phyloP scores from a whole-genome alignment of 768 basidiomycete genomes.

The Nidularia sp. region DNA sequence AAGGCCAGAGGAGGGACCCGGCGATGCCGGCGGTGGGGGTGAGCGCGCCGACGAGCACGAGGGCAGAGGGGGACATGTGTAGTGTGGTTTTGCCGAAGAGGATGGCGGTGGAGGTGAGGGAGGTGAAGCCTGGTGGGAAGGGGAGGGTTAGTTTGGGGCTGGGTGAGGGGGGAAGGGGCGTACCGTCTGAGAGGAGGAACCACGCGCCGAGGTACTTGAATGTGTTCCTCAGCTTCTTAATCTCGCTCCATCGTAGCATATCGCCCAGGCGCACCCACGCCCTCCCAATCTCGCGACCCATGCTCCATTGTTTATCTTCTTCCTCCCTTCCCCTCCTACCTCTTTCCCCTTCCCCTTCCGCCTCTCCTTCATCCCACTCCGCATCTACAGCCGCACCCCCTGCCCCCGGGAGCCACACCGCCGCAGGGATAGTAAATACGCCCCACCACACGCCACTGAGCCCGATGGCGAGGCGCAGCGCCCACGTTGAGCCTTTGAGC shows the following conservation, averaged over 20 bases:
- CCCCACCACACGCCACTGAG: slow-evolving; percentile 89
- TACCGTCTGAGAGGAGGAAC: slow-evolving; percentile 92
- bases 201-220: slow-evolving; percentile 90
- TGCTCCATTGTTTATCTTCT: slow-evolving; percentile 31
- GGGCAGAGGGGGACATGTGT: slow-evolving; percentile 71
- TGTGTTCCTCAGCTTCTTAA: slow-evolving; percentile 73
- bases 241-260: slow-evolving; percentile 73
- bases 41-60: slow-evolving; percentile 79
- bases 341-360: slow-evolving; percentile 2
- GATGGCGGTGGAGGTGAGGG: slow-evolving; percentile 87
- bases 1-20: slow-evolving; percentile 82
- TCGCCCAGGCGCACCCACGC: slow-evolving; percentile 76
- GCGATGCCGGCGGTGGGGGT: slow-evolving; percentile 74
- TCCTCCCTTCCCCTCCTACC: too few species aligned
- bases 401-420: slow-evolving; percentile 61
- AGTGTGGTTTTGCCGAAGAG: slow-evolving; percentile 90
- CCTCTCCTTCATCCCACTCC: slow-evolving; percentile 16
- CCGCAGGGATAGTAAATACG: slow-evolving; percentile 74
- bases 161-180: slow-evolving; percentile 12
- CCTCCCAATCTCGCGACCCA: slow-evolving; percentile 45
- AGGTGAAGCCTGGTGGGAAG: slow-evolving; percentile 78
- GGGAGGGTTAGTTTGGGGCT: neutral
- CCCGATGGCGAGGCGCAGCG: slow-evolving; percentile 80
- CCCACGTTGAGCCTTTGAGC: slow-evolving; percentile 71
- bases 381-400: slow-evolving; percentile 5